Evolutionary conservation across 306 rosid genomes (phyloP), one percentile per base, ranked within the genome.

Genomic region (Cucurbita ficifolia): DNA sequence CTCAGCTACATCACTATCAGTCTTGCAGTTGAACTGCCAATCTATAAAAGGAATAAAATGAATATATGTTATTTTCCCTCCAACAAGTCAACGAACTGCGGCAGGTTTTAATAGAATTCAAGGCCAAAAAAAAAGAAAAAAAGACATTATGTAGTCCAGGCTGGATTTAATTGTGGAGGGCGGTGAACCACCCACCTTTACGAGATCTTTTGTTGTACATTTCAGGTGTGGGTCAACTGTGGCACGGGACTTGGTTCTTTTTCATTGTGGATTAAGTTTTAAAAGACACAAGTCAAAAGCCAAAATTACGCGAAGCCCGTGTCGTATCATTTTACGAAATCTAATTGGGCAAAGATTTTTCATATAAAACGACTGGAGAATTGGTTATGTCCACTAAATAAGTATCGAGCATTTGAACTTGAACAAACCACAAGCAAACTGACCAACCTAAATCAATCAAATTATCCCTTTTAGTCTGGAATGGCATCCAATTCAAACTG

Each of bases 401-500:
- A 29, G 33, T 29, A 29, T 29, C 33, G 1, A 29, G 2, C 33
- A 29, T 39, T 39, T 39, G 7, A 42, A 42, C 46, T 42, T 42
- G 2, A 42, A 42, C 46, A 8, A 8, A 42, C 8, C 46, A 42
- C 9, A 7, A 40, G 43, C 7, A 40, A 40, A 6, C 43, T 40
- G 8, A 1, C 43, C 7, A 40, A 40, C 4, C 43, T 40, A 56
- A 68, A 68, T 68, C 56, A 68, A 69, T 43, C 35, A 16, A 69
- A 69, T 24, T 43, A 21, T 22, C 29, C 42, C 57, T 42, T 46
- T 35, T 17, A 14, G 73, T 48, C 42, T 69, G 56, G 57, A 69
- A 69, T 69, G 73, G 39, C 55, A 67, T 45, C 51, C 52, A 55
- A 68, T 43, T 40, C 72, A 43, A 67, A 67, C 72, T 12, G 54